phyloP scores from a whole-genome alignment of 2,329 filamentous ascomycete species.

The Trichoderma sp. region DNA sequence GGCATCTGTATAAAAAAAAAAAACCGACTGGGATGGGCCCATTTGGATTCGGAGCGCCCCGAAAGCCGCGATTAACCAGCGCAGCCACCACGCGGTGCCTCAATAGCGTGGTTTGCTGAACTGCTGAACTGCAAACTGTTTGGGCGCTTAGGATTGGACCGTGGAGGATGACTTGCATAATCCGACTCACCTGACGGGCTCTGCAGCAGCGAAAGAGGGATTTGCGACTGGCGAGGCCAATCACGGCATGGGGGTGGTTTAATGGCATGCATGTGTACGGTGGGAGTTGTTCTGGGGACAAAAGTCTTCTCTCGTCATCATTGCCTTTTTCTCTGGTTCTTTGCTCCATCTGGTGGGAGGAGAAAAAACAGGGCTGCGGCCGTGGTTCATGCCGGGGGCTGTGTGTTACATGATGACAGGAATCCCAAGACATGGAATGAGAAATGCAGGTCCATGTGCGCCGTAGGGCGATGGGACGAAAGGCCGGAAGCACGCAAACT shows the following conservation, averaged over 20 bases:
- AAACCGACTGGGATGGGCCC: not conserved
- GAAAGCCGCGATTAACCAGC: constrained; percentile 18
- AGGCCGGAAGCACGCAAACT: not conserved
- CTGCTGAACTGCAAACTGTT: not conserved
- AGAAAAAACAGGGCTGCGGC: not conserved
- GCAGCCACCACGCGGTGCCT: not conserved
- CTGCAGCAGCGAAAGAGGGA: not conserved
- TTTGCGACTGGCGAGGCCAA: not conserved
- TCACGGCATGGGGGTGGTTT: not conserved
- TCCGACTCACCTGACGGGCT: constrained; percentile 6
- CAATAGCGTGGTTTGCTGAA: not conserved
- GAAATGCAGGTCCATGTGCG: constrained; percentile 9
- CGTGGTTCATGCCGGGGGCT: constrained; percentile 5
- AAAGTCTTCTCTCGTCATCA: not conserved
- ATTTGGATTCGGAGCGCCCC: constrained; percentile 8
- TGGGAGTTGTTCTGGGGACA: not conserved
- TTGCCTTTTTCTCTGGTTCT: too few relatives aligned
- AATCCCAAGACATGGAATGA: constrained; percentile 2
- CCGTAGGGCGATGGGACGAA: not conserved
- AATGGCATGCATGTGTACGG: constrained; percentile 5
- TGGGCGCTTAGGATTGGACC: not conserved
- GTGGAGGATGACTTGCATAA: constrained; percentile 6
- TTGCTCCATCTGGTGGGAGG: not conserved
- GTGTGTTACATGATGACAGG: constrained; percentile 1
- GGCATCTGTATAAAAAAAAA: constrained; percentile 1